A percentile compares a stretch with the other conserved stretches of the same genome.
phyloP scores from a whole-genome alignment of 371 early-diverging fungal genomes.

The Apophysomyces elegans region DNA sequence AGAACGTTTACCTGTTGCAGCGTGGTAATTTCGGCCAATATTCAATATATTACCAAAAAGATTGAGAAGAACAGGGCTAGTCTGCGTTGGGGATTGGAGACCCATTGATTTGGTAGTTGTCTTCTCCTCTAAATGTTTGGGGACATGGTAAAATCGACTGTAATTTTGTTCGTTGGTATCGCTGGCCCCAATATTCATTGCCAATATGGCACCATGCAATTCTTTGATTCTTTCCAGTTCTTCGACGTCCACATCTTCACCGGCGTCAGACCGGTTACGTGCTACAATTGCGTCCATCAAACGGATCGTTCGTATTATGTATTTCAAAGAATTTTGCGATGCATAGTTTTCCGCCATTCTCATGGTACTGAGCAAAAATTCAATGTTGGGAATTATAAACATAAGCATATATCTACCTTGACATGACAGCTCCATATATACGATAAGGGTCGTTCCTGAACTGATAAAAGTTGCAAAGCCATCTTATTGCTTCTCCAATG shows the following conservation, averaged over 20 bases:
- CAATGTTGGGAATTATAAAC: neutral
- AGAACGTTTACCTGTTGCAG: conserved; percentile 60
- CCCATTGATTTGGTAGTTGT: neutral
- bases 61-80: conserved; percentile 52
- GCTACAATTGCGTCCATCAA: conserved; percentile 41
- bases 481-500: conserved; percentile 49
- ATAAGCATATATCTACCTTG: conserved; percentile 35
- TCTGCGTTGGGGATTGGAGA: conserved; percentile 10
- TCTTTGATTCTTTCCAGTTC: conserved; percentile 24
- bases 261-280: neutral
- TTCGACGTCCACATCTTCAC: conserved; percentile 5
- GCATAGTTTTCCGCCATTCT: conserved; percentile 19
- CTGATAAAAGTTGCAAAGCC: conserved; percentile 49
- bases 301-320: conserved; percentile 51
- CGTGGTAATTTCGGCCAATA: conserved; percentile 56
- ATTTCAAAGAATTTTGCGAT: conserved; percentile 44
- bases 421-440: conserved; percentile 51
- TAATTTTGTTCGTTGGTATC: conserved; percentile 22
- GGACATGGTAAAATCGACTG: conserved; percentile 23
- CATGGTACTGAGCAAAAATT: conserved; percentile 4
- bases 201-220: conserved; percentile 21
- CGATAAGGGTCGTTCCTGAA: conserved; percentile 58
- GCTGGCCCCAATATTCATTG: conserved; percentile 28
- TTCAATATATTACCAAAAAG: conserved; percentile 67
- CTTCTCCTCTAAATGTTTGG: neutral